A percentile compares a stretch with the other conserved stretches of the same genome.
Evolutionary conservation across 768 basidiomycete genomes (phyloP).

Genomic region (Tylopilus subfusipes): DNA sequence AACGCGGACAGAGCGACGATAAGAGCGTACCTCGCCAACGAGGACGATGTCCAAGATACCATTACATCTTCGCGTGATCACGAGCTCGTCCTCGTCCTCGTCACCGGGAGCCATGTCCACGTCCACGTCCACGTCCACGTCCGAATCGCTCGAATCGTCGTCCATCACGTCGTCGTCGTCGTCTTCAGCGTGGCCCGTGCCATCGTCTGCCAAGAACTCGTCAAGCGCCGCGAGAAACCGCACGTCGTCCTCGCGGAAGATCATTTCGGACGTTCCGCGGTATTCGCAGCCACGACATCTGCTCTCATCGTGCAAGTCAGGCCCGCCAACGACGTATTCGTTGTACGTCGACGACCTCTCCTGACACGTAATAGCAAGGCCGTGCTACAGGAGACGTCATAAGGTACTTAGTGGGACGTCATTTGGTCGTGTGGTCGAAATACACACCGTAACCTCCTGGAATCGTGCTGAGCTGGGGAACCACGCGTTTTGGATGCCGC

Average conservation of each 20-base stretch:
- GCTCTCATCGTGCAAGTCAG: slow-evolving; percentile 42
- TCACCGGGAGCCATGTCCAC: slow-evolving; percentile 30
- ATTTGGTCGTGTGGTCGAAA: background rate
- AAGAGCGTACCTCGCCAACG: slow-evolving; percentile 49
- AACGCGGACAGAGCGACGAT: background rate
- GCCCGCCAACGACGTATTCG: slow-evolving; percentile 36
- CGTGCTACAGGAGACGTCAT: slow-evolving; percentile 13
- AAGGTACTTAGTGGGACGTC: background rate
- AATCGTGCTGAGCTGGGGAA: slow-evolving; percentile 23
- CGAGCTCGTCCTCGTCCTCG: slow-evolving; percentile 23
- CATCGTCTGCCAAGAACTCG: slow-evolving; percentile 8
- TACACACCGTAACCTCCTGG: slow-evolving; percentile 26
- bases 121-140: slow-evolving; percentile 29
- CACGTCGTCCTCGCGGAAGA: slow-evolving; percentile 27
- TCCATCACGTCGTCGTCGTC: slow-evolving; percentile 27
- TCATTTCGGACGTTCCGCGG: slow-evolving; percentile 28
- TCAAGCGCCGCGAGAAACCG: slow-evolving; percentile 19
- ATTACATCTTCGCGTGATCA: slow-evolving; percentile 37
- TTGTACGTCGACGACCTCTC: slow-evolving; percentile 36
- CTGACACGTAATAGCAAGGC: slow-evolving; percentile 22
- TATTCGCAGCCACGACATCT: slow-evolving; percentile 34
- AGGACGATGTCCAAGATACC: slow-evolving; percentile 62
- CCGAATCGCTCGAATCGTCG: slow-evolving; percentile 25
- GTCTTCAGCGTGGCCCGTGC: slow-evolving; percentile 24
- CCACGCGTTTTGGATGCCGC: slow-evolving; percentile 44